Base-by-base conservation (phyloP, 257 asterid species). In the Petrea volubilis region DNA sequence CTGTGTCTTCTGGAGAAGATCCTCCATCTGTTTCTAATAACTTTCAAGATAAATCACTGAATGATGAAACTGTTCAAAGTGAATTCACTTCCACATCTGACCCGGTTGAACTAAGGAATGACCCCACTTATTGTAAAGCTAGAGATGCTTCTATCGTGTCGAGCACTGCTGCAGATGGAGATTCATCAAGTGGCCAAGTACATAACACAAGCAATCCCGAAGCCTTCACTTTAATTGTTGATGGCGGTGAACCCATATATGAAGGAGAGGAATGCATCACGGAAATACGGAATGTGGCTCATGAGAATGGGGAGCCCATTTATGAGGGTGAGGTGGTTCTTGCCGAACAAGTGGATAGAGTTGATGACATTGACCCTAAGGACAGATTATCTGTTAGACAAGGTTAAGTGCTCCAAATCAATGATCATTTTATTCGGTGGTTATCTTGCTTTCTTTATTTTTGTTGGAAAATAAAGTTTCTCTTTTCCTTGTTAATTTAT, bases 281-380 rank as follows among this genome's bases (percentile, higher is more conserved):
- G 84, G 85, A 79, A 75, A 79, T 88, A 33, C 78, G 68, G 72
- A 52, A 70, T 40, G 68, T 47, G 41, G 57, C 41, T 43, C 72
- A 71, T 76, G 83, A 82, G 77, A 81, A 71, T 64, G 74, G 74
- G 62, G 95, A 88, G 77, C 96, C 96, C 25, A 73, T 88, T 69
- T 88, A 88, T 80, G 96, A 88, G 70, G 96, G 96, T 41, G 96
- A 88, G 79, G 85, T 82, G 68, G 77, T 82, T 69, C 90, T 88
- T 61, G 85, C 92, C 7, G 86, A 81, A 79, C 90, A 79, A 81
- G 85, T 75, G 53, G 79, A 64, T 63, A 81, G 28, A 75, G 74
- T 60, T 65, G 75, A 80, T 70, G 77, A 38, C 52, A 67, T 31
- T 62, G 76, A 59, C 29, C 27, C 74, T 36, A 74, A 76, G 49